Evolutionary conservation across 2,329 filamentous ascomycete species (phyloP).

Genomic region (Tolypocladium capitatum): DNA sequence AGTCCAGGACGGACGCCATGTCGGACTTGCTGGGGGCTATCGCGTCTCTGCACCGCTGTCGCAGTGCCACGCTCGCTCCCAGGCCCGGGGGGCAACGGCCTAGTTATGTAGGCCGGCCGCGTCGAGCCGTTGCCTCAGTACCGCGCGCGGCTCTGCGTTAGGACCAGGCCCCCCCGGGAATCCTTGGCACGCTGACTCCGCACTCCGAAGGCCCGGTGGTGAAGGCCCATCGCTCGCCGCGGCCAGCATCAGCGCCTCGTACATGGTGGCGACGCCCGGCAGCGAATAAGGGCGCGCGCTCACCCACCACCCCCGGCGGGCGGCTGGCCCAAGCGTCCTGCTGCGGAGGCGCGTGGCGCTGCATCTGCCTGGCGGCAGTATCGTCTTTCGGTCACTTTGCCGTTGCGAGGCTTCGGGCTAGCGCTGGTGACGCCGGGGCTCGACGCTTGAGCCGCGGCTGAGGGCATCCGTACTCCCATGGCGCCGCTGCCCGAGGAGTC

Average conservation of each 20-base stretch:
- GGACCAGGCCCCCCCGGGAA: too few species aligned
- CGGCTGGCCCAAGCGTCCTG: background rate
- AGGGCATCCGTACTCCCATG: background rate
- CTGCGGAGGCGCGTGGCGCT: background rate
- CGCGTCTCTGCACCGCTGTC: background rate
- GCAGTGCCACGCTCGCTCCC: background rate
- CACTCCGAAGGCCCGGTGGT: too few species aligned
- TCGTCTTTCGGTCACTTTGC: background rate
- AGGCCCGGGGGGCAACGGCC: too few species aligned
- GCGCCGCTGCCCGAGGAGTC: too few species aligned
- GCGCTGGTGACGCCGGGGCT: background rate
- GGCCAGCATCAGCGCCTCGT: background rate
- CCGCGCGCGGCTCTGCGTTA: too few species aligned
- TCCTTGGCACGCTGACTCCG: too few species aligned
- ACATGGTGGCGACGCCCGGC: background rate
- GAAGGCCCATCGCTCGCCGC: too few species aligned
- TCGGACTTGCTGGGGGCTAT: background rate
- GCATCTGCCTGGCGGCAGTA: background rate
- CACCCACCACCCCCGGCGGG: background rate
- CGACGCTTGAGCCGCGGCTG: background rate
- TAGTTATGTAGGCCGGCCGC: too few species aligned
- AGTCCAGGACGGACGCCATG: constrained; percentile 9
- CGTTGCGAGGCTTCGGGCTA: too few species aligned
- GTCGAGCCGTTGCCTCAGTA: too few species aligned
- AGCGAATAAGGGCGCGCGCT: background rate